phyloP scores from a whole-genome alignment of 805 yeast genomes.

The Ogataea wickerhamii region DNA sequence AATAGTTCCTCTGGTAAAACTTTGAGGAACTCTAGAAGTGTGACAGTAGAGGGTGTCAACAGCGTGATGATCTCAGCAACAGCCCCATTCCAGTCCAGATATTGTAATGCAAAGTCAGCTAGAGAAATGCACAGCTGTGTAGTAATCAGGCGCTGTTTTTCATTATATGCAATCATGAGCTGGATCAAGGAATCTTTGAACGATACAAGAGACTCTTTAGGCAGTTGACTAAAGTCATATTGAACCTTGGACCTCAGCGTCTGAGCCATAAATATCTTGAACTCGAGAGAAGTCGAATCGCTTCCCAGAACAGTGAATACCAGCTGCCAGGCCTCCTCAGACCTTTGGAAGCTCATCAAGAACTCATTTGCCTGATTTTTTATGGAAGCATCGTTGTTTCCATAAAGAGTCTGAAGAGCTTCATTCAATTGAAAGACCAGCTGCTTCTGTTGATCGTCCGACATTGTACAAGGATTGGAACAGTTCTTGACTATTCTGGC shows the following conservation, averaged over 20 bases:
- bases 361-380: constrained; percentile 49
- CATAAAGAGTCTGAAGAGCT: constrained; percentile 46
- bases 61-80: constrained; percentile 59
- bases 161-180: constrained; percentile 49
- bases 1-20: constrained; percentile 89
- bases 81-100: constrained; percentile 67
- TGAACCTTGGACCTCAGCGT: constrained; percentile 82
- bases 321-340: constrained; percentile 74
- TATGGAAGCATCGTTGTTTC: constrained; percentile 30
- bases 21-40: constrained; percentile 73
- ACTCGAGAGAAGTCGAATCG: constrained; percentile 39
- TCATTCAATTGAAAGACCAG: constrained; percentile 32
- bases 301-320: constrained; percentile 52
- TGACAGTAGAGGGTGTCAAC: constrained; percentile 41
- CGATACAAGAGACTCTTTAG: constrained; percentile 49
- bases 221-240: constrained; percentile 79
- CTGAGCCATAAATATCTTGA: constrained; percentile 84
- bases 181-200: constrained; percentile 66
- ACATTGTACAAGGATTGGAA: constrained; percentile 3
- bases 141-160: constrained; percentile 54
- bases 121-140: constrained; percentile 81
- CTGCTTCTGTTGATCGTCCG: constrained; percentile 1
- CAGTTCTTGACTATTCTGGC: too few relatives aligned
- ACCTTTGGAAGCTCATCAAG: constrained; percentile 80
- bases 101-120: constrained; percentile 79